Evolutionary conservation across 805 yeast species (phyloP).

Genomic region (Zygoascus biomembranicola): DNA sequence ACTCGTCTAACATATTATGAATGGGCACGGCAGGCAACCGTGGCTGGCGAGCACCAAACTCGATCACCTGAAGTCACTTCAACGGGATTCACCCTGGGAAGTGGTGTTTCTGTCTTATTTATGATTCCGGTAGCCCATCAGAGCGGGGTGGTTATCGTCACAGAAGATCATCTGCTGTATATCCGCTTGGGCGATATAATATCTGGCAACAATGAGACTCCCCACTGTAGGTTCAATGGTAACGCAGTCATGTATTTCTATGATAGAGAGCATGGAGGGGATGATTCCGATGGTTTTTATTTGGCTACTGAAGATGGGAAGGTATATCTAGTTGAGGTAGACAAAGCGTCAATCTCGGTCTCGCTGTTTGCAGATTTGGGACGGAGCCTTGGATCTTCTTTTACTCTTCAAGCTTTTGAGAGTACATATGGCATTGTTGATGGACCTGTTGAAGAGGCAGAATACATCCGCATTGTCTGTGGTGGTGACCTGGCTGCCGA

Average conservation of each 20-base stretch:
- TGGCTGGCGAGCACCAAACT: background rate
- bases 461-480: constrained; percentile 22
- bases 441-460: constrained; percentile 4
- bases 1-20: background rate
- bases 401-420: constrained; percentile 17
- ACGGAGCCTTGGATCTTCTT: constrained; percentile 27
- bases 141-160: constrained; percentile 33
- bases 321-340: constrained; percentile 15
- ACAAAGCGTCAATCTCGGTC: background rate
- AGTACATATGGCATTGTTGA: constrained; percentile 13
- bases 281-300: constrained; percentile 7
- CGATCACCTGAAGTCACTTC: background rate
- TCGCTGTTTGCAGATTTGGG: constrained; percentile 20
- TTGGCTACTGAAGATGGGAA: background rate
- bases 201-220: constrained; percentile 39
- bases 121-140: constrained; percentile 27
- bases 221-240: constrained; percentile 12
- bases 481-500: constrained; percentile 37
- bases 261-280: constrained; percentile 15
- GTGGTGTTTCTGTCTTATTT: constrained; percentile 35
- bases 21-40: background rate
- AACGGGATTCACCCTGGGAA: constrained; percentile 3
- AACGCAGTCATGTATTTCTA: constrained; percentile 36
- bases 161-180: constrained; percentile 30
- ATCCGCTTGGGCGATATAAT: constrained; percentile 38